These are phyloP conservation scores for Podaxis carcinomalis DNA, from an alignment of 768 basidiomycete genomes.

Conservation along the genomic window DNA sequence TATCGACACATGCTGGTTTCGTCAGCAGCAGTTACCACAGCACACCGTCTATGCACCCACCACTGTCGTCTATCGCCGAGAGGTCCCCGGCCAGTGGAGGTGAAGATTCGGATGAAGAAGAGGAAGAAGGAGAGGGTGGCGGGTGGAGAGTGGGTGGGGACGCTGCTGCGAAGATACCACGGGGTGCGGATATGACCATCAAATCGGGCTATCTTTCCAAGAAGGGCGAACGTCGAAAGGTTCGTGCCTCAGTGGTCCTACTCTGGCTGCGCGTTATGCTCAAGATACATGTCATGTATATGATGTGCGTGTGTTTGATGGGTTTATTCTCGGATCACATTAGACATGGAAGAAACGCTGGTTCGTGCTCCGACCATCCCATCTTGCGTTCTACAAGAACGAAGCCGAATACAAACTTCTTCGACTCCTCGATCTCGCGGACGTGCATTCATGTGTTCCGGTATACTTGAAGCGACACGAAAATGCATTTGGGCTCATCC, in stretches of 20 bases:
- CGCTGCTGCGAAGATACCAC: constrained; percentile 28
- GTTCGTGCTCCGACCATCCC: constrained; percentile 92
- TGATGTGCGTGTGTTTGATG: background rate
- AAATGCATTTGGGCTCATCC: constrained; percentile 90
- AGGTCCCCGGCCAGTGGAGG: constrained; percentile 56
- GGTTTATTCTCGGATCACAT: background rate
- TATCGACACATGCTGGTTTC: constrained; percentile 11
- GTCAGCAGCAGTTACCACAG: background rate
- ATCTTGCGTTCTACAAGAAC: constrained; percentile 96
- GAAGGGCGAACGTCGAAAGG: constrained; percentile 97
- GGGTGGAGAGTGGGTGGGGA: constrained; percentile 44
- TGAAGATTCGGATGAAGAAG: constrained; percentile 77
- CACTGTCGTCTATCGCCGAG: constrained; percentile 76
- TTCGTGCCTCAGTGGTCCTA: constrained; percentile 29
- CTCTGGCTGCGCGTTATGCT: background rate
- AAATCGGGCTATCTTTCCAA: constrained; percentile 96
- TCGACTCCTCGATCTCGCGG: constrained; percentile 78
- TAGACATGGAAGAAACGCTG: constrained; percentile 99
- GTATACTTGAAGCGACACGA: constrained; percentile 87
- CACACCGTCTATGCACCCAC: constrained; percentile 38
- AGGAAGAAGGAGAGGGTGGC: constrained; percentile 48
- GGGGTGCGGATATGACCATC: constrained; percentile 65
- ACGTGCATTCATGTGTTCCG: constrained; percentile 86
- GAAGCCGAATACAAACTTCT: constrained; percentile 92
- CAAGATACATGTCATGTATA: background rate